phyloP scores from a whole-genome alignment of 352 stramenopile species.

The Globisporangium orthogonon region DNA sequence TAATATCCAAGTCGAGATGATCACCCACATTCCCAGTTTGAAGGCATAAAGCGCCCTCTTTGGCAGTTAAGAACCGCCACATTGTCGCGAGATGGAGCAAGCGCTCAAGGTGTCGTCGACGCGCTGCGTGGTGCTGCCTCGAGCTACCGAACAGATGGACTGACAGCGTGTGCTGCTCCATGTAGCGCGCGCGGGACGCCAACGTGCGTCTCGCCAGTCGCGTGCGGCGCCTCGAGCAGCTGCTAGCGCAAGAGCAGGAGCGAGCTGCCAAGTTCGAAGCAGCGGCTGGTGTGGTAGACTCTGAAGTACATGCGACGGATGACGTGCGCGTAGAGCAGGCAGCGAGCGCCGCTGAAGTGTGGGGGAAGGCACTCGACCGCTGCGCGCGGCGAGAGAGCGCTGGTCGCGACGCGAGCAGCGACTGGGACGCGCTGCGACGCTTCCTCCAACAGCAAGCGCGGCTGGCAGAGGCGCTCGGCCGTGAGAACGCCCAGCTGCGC shows the following conservation, averaged over 20 bases:
- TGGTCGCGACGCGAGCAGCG: background rate
- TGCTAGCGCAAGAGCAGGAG: slow-evolving; percentile 12
- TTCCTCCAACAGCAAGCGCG: slow-evolving; percentile 14
- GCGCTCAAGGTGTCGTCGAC: background rate
- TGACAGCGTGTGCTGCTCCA: background rate
- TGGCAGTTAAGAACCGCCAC: too few species aligned
- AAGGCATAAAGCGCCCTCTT: too few species aligned
- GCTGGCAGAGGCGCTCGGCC: slow-evolving; percentile 10
- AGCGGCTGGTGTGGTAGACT: too few species aligned
- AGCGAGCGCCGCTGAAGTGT: background rate
- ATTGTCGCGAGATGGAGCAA: background rate
- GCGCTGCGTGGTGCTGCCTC: background rate
- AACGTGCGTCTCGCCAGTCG: slow-evolving; percentile 19
- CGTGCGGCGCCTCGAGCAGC: slow-evolving; percentile 17
- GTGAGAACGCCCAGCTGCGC: slow-evolving; percentile 20
- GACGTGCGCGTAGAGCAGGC: background rate
- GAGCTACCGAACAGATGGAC: background rate
- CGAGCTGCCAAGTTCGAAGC: too few species aligned
- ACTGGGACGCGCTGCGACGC: slow-evolving; percentile 2
- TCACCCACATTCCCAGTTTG: too few species aligned
- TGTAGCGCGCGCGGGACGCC: slow-evolving; percentile 20
- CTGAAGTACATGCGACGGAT: background rate
- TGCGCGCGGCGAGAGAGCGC: slow-evolving; percentile 1
- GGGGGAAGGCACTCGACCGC: background rate
- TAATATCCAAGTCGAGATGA: too few species aligned